These are phyloP conservation scores for Globisporangium barbulae DNA, from an alignment of 352 stramenopile species.

Conservation along the genomic window DNA sequence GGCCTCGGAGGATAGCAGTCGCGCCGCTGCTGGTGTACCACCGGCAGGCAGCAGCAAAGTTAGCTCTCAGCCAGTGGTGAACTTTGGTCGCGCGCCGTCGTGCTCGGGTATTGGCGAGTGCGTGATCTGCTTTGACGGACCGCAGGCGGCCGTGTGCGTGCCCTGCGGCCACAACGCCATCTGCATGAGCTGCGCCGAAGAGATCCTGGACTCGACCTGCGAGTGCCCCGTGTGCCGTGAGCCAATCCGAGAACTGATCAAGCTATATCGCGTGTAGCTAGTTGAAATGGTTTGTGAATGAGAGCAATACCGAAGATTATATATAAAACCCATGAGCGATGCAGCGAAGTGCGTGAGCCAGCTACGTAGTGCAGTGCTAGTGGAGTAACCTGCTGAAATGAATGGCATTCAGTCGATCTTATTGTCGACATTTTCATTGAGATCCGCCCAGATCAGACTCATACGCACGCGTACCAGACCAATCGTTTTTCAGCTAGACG, in stretches of 20 bases:
- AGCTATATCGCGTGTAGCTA: constrained; percentile 65
- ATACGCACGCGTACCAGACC: not conserved
- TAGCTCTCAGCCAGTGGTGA: constrained; percentile 21
- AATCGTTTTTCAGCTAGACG: constrained; percentile 24
- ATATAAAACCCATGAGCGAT: not conserved
- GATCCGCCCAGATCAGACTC: no score
- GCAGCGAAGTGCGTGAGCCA: not conserved
- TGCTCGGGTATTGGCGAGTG: constrained; percentile 65
- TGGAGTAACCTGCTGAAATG: not conserved
- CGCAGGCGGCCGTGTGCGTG: constrained; percentile 71
- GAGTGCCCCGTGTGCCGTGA: constrained; percentile 72
- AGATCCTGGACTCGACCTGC: constrained; percentile 52
- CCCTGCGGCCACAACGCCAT: constrained; percentile 81
- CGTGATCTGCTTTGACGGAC: constrained; percentile 75
- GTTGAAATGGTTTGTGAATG: not conserved
- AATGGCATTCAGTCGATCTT: not conserved
- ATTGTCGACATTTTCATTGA: no score
- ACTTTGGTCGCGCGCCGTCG: constrained; percentile 30
- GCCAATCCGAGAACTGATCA: constrained; percentile 74
- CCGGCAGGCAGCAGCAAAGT: not conserved
- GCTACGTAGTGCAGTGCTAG: not conserved
- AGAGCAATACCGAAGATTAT: constrained; percentile 14
- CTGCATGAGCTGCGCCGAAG: constrained; percentile 74
- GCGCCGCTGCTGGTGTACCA: not conserved
- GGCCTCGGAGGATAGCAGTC: constrained; percentile 3